Evolutionary conservation across 2,329 filamentous ascomycete genomes (phyloP).

Genomic region (Venturia asperata): DNA sequence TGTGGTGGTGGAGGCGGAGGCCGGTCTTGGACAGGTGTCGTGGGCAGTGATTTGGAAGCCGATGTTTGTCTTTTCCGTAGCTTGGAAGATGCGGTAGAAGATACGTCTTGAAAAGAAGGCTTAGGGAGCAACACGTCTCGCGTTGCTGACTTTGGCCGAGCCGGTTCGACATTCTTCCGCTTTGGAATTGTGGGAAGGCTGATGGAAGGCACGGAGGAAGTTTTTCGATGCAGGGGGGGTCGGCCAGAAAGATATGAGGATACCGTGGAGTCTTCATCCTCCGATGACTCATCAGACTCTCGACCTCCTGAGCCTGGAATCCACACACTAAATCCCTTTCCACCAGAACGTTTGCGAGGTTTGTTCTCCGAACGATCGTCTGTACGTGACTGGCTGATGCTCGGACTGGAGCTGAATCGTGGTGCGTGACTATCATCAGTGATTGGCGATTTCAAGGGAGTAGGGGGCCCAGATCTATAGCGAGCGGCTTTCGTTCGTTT

Average conservation of each 20-base stretch:
- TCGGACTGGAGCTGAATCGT: background rate
- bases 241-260: conserved; percentile 13
- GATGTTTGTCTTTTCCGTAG: conserved; percentile 22
- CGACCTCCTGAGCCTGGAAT: conserved; percentile 35
- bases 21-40: conserved; percentile 22
- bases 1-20: conserved; percentile 33
- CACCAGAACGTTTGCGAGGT: background rate
- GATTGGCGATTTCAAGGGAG: conserved; percentile 22
- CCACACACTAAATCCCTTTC: conserved; percentile 38
- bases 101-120: background rate
- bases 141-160: conserved; percentile 3
- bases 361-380: background rate
- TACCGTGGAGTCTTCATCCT: conserved; percentile 23
- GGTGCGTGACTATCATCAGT: background rate
- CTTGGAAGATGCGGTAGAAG: conserved; percentile 17
- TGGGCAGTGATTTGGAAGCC: conserved; percentile 12
- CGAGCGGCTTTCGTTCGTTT: conserved; percentile 36
- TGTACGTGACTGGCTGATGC: background rate
- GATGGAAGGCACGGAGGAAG: conserved; percentile 43
- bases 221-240: conserved; percentile 14
- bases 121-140: conserved; percentile 16
- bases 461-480: conserved; percentile 27
- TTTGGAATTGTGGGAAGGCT: conserved; percentile 42
- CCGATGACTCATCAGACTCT: conserved; percentile 27
- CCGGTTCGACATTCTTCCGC: conserved; percentile 32